phyloP scores from a whole-genome alignment of 805 yeast genomes.

The Pichia rugopelliculosa region DNA sequence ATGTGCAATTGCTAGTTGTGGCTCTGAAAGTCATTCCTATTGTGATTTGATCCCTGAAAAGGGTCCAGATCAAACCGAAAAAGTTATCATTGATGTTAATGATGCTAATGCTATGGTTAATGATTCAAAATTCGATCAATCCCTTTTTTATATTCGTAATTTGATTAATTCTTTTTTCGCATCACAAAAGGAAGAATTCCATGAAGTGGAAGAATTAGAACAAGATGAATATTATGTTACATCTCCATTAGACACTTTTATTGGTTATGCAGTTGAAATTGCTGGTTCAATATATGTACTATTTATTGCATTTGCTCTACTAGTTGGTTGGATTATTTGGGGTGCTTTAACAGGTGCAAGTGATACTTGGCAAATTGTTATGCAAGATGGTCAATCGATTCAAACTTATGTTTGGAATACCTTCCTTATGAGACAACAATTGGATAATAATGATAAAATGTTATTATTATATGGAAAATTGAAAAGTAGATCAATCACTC shows the following conservation, averaged over 20 bases:
- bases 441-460: conserved; percentile 24
- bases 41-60: not conserved
- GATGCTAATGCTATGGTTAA: not conserved
- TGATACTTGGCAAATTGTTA: conserved; percentile 33
- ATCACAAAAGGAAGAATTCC: not conserved
- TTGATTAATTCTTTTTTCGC: not conserved
- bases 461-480: conserved; percentile 23
- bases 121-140: not conserved
- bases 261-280: conserved; percentile 12
- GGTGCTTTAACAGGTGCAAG: conserved; percentile 27
- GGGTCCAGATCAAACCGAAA: not conserved
- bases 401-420: conserved; percentile 36
- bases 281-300: conserved; percentile 21
- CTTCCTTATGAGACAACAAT: conserved; percentile 33
- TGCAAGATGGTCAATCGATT: conserved; percentile 36
- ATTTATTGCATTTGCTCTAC: conserved; percentile 20
- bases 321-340: conserved; percentile 17
- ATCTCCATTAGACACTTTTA: conserved; percentile 8
- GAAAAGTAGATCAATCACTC: conserved; percentile 25
- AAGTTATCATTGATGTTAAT: not conserved
- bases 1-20: conserved; percentile 6
- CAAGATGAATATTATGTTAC: conserved; percentile 8
- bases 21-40: not conserved
- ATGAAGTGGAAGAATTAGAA: conserved; percentile 6
- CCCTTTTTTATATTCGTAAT: not conserved